Evolutionary conservation across 1,284 basidiomycete genomes (phyloP).

Genomic region (Malassezia nana): DNA sequence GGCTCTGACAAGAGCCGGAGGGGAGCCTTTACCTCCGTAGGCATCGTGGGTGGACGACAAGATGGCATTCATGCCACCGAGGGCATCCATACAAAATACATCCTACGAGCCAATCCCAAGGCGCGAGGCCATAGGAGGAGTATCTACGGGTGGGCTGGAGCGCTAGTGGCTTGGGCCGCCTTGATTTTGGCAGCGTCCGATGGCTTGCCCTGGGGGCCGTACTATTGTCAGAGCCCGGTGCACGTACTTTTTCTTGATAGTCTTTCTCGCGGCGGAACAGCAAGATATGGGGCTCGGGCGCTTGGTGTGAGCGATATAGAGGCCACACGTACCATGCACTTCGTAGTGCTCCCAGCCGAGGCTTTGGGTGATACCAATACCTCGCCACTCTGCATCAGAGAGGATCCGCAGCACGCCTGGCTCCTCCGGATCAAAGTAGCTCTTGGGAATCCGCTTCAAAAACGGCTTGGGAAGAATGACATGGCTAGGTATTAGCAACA

Average conservation of each 20-base stretch:
- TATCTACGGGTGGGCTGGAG: neutral
- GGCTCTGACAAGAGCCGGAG: slow-evolving; percentile 5
- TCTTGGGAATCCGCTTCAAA: slow-evolving; percentile 43
- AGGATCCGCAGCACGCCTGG: slow-evolving; percentile 71
- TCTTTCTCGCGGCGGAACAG: slow-evolving; percentile 53
- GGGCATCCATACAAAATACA: neutral
- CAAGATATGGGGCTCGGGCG: slow-evolving; percentile 52
- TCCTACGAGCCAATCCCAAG: neutral
- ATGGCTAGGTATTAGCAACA: slow-evolving; percentile 51
- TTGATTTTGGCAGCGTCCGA: slow-evolving; percentile 18
- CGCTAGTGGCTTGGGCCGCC: neutral
- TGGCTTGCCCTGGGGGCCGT: slow-evolving; percentile 19
- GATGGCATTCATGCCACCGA: neutral
- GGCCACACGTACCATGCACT: slow-evolving; percentile 66
- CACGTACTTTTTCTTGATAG: slow-evolving; percentile 39
- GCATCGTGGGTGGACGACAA: slow-evolving; percentile 8
- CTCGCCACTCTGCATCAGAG: slow-evolving; percentile 80
- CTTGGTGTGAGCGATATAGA: slow-evolving; percentile 4
- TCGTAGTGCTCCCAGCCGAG: slow-evolving; percentile 96
- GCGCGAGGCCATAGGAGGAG: neutral
- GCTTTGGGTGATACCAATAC: slow-evolving; percentile 89
- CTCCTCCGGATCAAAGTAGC: slow-evolving; percentile 59
- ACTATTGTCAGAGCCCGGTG: neutral
- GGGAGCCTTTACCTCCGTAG: slow-evolving; percentile 1
- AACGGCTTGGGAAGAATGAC: slow-evolving; percentile 47